A percentile compares a stretch with the other conserved stretches of the same genome.
Conservation (phyloP, 345 rosid genomes). For the Hibiscus trionum region DNA sequence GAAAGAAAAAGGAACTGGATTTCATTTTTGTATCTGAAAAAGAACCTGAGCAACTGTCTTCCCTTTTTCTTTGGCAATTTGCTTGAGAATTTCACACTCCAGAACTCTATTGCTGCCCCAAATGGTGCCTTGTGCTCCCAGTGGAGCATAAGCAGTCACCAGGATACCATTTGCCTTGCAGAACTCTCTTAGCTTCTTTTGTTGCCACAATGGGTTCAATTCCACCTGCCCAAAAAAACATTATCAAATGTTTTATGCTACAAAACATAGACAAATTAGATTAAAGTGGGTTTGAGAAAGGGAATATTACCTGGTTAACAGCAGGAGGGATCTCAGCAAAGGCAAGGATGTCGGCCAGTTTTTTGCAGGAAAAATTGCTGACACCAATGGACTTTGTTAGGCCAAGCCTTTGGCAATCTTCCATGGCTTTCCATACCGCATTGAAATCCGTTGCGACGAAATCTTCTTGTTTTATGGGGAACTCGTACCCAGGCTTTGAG, state of each 20-base stretch:
- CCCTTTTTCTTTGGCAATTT: conserved; percentile 53
- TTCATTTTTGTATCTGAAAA: not conserved
- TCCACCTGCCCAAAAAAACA: not conserved
- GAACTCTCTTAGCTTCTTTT: conserved; percentile 51
- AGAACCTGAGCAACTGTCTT: conserved; percentile 75
- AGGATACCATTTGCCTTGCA: conserved; percentile 44
- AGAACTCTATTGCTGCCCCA: conserved; percentile 65
- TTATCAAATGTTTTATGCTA: too few species aligned
- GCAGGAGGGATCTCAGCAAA: conserved; percentile 66
- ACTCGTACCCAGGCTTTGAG: not conserved
- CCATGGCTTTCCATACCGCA: conserved; percentile 79
- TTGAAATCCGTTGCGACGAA: conserved; percentile 41
- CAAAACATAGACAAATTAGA: not conserved
- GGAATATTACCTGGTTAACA: conserved; percentile 44
- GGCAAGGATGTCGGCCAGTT: conserved; percentile 49
- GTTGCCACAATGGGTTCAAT: conserved; percentile 81
- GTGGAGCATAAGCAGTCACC: conserved; percentile 52
- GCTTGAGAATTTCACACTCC: conserved; percentile 53
- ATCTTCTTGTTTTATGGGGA: not conserved
- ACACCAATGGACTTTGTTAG: conserved; percentile 71
- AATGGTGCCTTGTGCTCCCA: conserved; percentile 53
- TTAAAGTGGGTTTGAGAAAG: not conserved
- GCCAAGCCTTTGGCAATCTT: conserved; percentile 22
- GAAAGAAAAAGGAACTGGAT: not conserved
- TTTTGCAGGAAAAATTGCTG: conserved; percentile 74